Percentiles rank a stretch among this genome's conserved stretches.
These are phyloP conservation scores for Spinacia oleracea DNA, from an alignment of 179 eudicot genomes.

Conservation along the genomic window DNA sequence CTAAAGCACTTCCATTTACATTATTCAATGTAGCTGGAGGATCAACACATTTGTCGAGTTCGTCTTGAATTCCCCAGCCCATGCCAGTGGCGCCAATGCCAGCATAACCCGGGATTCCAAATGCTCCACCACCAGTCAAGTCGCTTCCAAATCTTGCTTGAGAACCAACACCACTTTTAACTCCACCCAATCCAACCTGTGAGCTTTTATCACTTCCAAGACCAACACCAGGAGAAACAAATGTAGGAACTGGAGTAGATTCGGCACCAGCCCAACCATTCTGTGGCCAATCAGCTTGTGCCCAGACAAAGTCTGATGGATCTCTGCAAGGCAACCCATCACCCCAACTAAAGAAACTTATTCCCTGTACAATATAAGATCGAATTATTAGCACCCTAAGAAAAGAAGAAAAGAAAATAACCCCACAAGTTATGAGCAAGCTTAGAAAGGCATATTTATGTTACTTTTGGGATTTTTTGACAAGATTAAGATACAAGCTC, in stretches of 20 bases:
- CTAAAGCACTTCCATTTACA: conserved; percentile 68
- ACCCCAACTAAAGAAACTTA: conserved; percentile 75
- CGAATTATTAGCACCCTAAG: conserved; percentile 6
- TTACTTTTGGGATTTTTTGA: neutral
- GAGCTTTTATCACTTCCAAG: conserved; percentile 60
- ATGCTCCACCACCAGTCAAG: conserved; percentile 61
- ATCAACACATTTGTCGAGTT: conserved; percentile 71
- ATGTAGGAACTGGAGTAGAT: conserved; percentile 73
- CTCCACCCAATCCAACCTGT: conserved; percentile 86
- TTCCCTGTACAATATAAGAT: conserved; percentile 54
- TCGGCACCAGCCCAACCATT: conserved; percentile 90
- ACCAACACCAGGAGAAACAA: conserved; percentile 80
- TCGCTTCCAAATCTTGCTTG: conserved; percentile 53
- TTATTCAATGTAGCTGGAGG: conserved; percentile 81
- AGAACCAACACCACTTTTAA: conserved; percentile 58
- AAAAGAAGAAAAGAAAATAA: neutral
- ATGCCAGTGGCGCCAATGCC: conserved; percentile 68
- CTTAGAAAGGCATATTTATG: neutral
- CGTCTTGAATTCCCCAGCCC: conserved; percentile 88
- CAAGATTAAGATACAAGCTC: neutral
- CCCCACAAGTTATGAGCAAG: neutral
- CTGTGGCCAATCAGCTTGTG: conserved; percentile 88
- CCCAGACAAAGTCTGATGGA: conserved; percentile 70
- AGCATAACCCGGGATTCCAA: conserved; percentile 75
- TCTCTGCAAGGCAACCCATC: conserved; percentile 45